Evolutionary conservation across 176 grass and related monocot genomes (phyloP).

Genomic region (Paspalum notatum): DNA sequence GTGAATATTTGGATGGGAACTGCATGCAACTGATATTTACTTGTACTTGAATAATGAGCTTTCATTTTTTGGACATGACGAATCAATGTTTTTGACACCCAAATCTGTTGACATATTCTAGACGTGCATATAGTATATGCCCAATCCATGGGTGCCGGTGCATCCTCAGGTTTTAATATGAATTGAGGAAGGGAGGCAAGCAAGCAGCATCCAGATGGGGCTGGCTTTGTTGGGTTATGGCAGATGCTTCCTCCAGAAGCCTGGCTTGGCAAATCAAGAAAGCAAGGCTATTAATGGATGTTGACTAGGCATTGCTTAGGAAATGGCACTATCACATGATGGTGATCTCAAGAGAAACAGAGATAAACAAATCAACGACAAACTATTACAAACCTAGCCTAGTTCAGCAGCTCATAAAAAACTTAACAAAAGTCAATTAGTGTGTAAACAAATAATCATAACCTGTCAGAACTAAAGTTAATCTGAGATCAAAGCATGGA

Average conservation of each 20-base stretch:
- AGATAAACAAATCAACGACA: constrained; percentile 20
- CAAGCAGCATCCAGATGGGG: background rate
- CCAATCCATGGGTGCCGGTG: background rate
- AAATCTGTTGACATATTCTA: background rate
- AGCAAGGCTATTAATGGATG: constrained; percentile 32
- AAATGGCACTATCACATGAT: constrained; percentile 14
- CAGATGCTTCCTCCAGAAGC: background rate
- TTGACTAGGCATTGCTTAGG: constrained; percentile 30
- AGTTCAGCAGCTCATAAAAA: constrained; percentile 9
- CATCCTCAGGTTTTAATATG: background rate
- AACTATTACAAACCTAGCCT: constrained; percentile 11
- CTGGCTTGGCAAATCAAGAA: constrained; percentile 22
- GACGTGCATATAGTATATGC: background rate
- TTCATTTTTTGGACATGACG: background rate
- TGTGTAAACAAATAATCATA: constrained; percentile 9
- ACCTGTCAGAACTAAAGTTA: background rate
- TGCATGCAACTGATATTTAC: constrained; percentile 3
- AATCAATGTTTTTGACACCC: constrained; percentile 8
- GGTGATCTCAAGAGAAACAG: constrained; percentile 25
- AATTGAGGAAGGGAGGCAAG: background rate
- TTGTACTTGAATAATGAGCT: background rate
- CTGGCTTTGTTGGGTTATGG: background rate
- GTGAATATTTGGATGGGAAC: background rate
- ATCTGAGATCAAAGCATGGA: constrained; percentile 15
- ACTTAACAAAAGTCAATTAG: constrained; percentile 19